Evolutionary conservation across 495 filamentous ascomycete genomes (phyloP), one percentile per base, ranked within the genome.

Genomic region (Podospora fimiseda): DNA sequence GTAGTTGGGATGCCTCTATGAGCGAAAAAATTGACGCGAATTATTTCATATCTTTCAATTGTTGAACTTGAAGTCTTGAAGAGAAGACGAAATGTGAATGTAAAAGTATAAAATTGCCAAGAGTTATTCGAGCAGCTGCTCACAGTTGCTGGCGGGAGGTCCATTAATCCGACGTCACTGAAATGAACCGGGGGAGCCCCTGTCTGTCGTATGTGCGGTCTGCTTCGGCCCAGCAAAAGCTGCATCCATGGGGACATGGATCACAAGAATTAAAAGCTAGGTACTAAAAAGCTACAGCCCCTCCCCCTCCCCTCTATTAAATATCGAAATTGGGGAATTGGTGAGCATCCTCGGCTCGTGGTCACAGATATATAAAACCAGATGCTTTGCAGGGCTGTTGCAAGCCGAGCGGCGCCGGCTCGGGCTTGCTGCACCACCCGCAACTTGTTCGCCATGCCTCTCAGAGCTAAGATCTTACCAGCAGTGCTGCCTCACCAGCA

Each of bases 391-490:
- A 65, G 64, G 52, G 54, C 66, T 27, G 52, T 75, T 27, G 62
- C 61, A 50, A 59, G 62, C 51, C 68, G 71, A 56, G 70, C 70
- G 62, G 69, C 59, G 55, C 56, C 62, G 52, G 69, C 62, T 60
- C 67, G 72, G 47, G 63, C 64, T 53, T 68, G 65, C 50, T 46
- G 48, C 42, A 23, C n/a, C 21, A 47, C 43, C 33, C 9, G n/a
- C 24, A 37, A 18, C 39, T 48, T 41, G 43, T 53, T 73, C 59
- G 75, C 69, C 46, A 96, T 97, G 92, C 92, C 92, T 67, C 76
- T 97, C 55, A 83, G 83, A 77, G 89, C 92, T 48, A 94, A 90
- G 67, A 78, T 33, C 27, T n/a, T n/a, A n/a, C n/a, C n/a, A n/a
- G n/a, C n/a, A n/a, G 11, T 96, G 55, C 72, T 78, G 56, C 78